These are phyloP conservation scores for Cryptococcus depauperatus DNA, from an alignment of 1,284 basidiomycete species.

Conservation along the genomic window DNA sequence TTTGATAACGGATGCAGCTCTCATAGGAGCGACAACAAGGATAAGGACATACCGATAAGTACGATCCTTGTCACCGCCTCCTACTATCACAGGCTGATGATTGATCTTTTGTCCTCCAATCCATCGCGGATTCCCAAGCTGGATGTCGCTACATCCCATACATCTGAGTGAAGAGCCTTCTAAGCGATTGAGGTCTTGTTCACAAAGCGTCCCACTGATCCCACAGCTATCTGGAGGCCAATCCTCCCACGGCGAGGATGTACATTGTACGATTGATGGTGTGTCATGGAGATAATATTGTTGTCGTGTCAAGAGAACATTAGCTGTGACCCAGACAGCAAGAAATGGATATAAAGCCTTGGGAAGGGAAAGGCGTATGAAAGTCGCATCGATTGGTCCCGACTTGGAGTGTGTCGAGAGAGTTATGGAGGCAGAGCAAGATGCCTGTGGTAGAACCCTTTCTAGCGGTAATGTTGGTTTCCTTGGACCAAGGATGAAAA, in stretches of 20 bases:
- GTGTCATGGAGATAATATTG: constrained; percentile 29
- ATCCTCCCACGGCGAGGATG: constrained; percentile 24
- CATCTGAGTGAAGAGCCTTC: constrained; percentile 23
- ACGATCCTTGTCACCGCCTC: constrained; percentile 23
- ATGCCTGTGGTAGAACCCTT: constrained; percentile 4
- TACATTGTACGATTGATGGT: constrained; percentile 22
- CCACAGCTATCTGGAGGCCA: constrained; percentile 41
- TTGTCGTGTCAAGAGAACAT: constrained; percentile 29
- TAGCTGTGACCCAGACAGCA: constrained; percentile 24
- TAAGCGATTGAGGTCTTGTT: constrained; percentile 10
- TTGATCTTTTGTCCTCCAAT: constrained; percentile 29
- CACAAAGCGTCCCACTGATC: constrained; percentile 25
- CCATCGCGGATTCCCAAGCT: constrained; percentile 37
- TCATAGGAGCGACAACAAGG: too few species aligned
- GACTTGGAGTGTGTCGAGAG: not conserved
- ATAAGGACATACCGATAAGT: constrained; percentile 29
- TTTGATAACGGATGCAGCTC: not conserved
- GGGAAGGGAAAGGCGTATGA: constrained; percentile 2
- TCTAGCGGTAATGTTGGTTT: too few species aligned
- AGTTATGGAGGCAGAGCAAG: constrained; percentile 4
- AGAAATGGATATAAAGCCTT: constrained; percentile 20
- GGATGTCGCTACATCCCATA: constrained; percentile 30
- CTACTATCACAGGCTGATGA: constrained; percentile 30
- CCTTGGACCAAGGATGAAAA: too few species aligned
- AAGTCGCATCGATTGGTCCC: constrained; percentile 1